Evolutionary conservation across 305 asterid genomes (phyloP).

Genomic region (Fraxinus xanthoxyloides): DNA sequence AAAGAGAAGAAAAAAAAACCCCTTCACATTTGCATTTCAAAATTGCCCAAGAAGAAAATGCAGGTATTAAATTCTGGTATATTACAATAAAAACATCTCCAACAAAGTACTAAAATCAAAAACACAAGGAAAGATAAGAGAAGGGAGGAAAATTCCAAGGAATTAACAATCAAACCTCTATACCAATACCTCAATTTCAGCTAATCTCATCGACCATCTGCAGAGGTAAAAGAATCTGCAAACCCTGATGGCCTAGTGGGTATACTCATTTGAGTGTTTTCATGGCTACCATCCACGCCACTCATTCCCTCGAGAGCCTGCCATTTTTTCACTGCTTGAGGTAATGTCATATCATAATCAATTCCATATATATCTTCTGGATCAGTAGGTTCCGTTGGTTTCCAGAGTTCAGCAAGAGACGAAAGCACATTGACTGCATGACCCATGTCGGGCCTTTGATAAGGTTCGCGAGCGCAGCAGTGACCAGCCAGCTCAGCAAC

Average conservation of each 20-base stretch:
- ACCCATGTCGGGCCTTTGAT: conserved; percentile 93
- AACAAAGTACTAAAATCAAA: background rate
- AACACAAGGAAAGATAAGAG: background rate
- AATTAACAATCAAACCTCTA: conserved; percentile 19
- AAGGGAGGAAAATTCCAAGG: background rate
- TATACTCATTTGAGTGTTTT: conserved; percentile 83
- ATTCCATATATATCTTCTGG: conserved; percentile 82
- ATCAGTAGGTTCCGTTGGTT: conserved; percentile 71
- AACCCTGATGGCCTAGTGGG: conserved; percentile 85
- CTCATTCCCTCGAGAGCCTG: conserved; percentile 83
- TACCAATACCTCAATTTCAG: background rate
- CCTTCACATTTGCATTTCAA: conserved; percentile 3
- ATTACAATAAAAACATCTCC: conserved; percentile 19
- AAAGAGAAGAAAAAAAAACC: background rate
- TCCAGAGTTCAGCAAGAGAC: conserved; percentile 87
- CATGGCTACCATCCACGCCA: conserved; percentile 65
- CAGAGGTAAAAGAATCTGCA: conserved; percentile 72
- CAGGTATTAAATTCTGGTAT: conserved; percentile 15
- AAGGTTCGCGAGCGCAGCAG: conserved; percentile 82
- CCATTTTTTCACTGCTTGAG: conserved; percentile 95
- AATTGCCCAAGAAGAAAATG: background rate
- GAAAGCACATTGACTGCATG: conserved; percentile 88
- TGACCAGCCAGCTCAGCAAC: conserved; percentile 93
- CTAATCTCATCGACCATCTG: conserved; percentile 68
- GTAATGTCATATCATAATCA: conserved; percentile 80